A percentile compares a stretch with the other conserved stretches of the same genome.
Evolutionary conservation across 2,329 filamentous ascomycete genomes (phyloP).

Genomic region (Diaporthe humulicola): DNA sequence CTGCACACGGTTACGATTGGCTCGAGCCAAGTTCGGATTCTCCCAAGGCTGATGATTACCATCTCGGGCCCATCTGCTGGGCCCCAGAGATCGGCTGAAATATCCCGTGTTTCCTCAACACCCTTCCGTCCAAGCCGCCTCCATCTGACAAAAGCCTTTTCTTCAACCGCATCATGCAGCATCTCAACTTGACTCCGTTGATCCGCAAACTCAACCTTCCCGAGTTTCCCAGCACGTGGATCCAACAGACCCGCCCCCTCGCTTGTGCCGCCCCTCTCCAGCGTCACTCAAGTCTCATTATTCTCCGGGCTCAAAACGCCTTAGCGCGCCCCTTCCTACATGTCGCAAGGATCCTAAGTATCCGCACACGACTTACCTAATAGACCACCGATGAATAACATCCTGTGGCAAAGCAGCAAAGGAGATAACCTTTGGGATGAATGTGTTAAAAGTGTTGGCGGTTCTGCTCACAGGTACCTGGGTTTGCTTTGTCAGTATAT

Average conservation of each 20-base stretch:
- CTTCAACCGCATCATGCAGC: slow-evolving; percentile 4
- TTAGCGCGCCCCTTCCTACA: slow-evolving; percentile 3
- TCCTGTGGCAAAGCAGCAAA: background rate
- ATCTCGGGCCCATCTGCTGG: slow-evolving; percentile 13
- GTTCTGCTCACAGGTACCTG: too few relatives aligned
- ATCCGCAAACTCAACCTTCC: slow-evolving; percentile 22
- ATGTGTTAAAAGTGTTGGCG: background rate
- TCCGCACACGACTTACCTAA: background rate
- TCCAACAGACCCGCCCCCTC: slow-evolving; percentile 3
- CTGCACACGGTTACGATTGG: slow-evolving; percentile 13
- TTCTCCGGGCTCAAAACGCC: background rate
- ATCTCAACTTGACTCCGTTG: slow-evolving; percentile 10
- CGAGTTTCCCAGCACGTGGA: background rate
- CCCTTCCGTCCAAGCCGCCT: slow-evolving; percentile 25
- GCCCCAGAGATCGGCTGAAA: slow-evolving; percentile 21
- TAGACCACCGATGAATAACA: background rate
- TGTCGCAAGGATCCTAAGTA: background rate
- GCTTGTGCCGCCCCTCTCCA: background rate
- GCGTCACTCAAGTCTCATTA: background rate
- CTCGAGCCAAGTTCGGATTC: slow-evolving; percentile 8
- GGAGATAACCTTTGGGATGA: background rate
- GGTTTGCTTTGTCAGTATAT: background rate
- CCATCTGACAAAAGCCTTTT: slow-evolving; percentile 1
- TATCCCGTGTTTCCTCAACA: slow-evolving; percentile 28
- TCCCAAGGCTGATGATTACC: slow-evolving; percentile 13